phyloP scores from a whole-genome alignment of 176 grass and related monocot species.

The bread wheat (Triticum aestivum) region DNA sequence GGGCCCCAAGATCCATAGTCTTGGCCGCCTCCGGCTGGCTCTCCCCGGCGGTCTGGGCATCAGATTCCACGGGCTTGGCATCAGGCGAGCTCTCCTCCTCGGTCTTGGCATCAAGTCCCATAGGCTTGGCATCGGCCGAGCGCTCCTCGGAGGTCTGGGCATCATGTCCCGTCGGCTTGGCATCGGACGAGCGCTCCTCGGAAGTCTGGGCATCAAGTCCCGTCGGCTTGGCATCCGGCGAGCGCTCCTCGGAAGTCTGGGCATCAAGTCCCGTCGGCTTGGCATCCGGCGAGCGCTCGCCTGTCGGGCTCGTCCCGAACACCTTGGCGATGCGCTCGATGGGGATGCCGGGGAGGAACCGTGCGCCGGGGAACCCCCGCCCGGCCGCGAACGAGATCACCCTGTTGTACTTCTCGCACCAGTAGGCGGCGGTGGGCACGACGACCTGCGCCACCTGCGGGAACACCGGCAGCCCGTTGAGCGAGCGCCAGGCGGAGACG shows the following conservation, averaged over 20 bases:
- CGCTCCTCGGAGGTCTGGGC: background rate
- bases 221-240: background rate
- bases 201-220: background rate
- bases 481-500: constrained; percentile 64
- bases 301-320: constrained; percentile 32
- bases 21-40: background rate
- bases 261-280: background rate
- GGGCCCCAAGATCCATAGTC: background rate
- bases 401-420: constrained; percentile 77
- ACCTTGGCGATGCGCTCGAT: constrained; percentile 70
- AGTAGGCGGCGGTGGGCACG: constrained; percentile 64
- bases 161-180: background rate
- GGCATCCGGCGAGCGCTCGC: background rate
- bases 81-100: background rate
- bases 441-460: constrained; percentile 60
- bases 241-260: background rate
- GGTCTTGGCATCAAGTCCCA: background rate
- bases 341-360: constrained; percentile 61
- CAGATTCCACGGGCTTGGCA: background rate
- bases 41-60: background rate
- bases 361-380: constrained; percentile 24
- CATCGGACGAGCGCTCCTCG: background rate
- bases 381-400: constrained; percentile 23
- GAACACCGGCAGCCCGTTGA: constrained; percentile 79
- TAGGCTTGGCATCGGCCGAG: background rate